phyloP scores from a whole-genome alignment of 1,284 basidiomycete species.

The Moniliophthora roreri region DNA sequence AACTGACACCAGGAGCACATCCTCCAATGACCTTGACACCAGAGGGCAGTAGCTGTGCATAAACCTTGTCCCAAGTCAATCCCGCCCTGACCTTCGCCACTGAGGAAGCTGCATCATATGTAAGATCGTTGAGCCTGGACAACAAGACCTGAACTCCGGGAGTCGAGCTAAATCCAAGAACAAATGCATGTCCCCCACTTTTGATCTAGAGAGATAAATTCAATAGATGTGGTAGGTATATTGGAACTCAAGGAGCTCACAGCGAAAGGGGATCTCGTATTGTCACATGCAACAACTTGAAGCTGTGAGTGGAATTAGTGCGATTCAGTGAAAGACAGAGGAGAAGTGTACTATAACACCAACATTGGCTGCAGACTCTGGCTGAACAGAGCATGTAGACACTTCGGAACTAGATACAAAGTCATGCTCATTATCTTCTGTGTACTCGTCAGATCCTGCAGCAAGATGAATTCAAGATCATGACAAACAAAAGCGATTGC shows the following conservation, averaged over 20 bases:
- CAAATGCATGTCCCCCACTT: slow-evolving; percentile 32
- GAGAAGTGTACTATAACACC: neutral
- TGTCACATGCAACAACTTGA: neutral
- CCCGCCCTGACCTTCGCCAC: slow-evolving; percentile 35
- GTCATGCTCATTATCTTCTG: neutral
- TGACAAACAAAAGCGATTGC: no score
- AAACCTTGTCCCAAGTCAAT: slow-evolving; percentile 42
- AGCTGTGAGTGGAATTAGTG: neutral
- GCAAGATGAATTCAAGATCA: no score
- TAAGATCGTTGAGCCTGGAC: slow-evolving; percentile 30
- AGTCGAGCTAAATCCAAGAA: slow-evolving; percentile 34
- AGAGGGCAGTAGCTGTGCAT: slow-evolving; percentile 28
- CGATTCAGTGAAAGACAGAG: neutral
- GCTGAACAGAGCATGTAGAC: neutral
- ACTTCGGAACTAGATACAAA: neutral
- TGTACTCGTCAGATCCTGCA: neutral
- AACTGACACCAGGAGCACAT: slow-evolving; percentile 33
- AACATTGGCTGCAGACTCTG: neutral
- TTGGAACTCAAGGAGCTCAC: neutral
- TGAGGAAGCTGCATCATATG: slow-evolving; percentile 22
- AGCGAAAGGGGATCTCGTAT: neutral
- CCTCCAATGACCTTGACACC: slow-evolving; percentile 39
- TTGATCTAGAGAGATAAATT: slow-evolving; percentile 29
- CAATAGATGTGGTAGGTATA: neutral
- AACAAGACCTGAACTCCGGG: slow-evolving; percentile 39